Evolutionary conservation across 2,329 filamentous ascomycete species (phyloP).

Genomic region (Claviceps africana): DNA sequence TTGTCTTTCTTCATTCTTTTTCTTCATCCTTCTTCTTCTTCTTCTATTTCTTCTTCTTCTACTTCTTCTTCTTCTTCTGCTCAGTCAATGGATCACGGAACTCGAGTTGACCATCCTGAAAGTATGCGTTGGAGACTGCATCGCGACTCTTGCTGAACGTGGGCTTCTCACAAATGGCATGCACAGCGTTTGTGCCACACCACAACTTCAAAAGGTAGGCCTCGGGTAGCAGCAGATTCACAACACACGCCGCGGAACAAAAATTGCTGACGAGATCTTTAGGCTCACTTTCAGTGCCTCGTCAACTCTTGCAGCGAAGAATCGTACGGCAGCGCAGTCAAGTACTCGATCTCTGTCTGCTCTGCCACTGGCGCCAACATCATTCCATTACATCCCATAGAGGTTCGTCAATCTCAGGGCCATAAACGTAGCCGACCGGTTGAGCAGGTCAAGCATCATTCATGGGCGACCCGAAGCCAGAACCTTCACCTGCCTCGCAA

Average conservation of each 20-base stretch:
- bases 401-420: slow-evolving; percentile 8
- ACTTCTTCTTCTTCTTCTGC: background rate
- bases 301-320: slow-evolving; percentile 13
- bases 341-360: slow-evolving; percentile 14
- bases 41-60: too few relatives aligned
- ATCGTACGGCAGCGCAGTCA: slow-evolving; percentile 18
- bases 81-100: background rate
- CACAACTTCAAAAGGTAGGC: slow-evolving; percentile 6
- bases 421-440: slow-evolving; percentile 2
- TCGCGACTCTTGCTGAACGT: slow-evolving; percentile 8
- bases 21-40: too few relatives aligned
- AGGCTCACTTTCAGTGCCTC: slow-evolving; percentile 21
- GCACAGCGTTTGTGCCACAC: slow-evolving; percentile 7
- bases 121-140: slow-evolving; percentile 12
- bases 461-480: background rate
- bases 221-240: too few relatives aligned
- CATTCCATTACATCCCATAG: slow-evolving; percentile 17
- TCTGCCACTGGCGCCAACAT: slow-evolving; percentile 14
- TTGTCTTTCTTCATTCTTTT: background rate
- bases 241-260: background rate
- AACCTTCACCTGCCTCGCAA: slow-evolving; percentile 10
- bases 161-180: slow-evolving; percentile 6
- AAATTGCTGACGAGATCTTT: slow-evolving; percentile 3
- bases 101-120: background rate
- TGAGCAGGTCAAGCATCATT: background rate